These are phyloP conservation scores for Lasiosphaeris hirsuta DNA, from an alignment of 495 filamentous ascomycete species.

Conservation along the genomic window DNA sequence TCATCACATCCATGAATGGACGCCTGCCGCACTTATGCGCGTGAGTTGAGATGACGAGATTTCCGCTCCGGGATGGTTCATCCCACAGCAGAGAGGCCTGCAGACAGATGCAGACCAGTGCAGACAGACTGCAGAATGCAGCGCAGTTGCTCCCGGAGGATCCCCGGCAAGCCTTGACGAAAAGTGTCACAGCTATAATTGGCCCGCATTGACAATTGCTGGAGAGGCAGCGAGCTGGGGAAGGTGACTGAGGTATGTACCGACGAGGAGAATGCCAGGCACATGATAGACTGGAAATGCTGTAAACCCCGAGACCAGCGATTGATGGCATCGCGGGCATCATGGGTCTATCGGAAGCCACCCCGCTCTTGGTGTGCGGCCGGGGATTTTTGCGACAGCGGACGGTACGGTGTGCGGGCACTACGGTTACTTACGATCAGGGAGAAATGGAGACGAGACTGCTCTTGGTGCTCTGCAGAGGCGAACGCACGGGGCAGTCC, in stretches of 20 bases:
- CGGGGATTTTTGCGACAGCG: no score
- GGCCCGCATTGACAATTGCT: no score
- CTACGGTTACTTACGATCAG: no score
- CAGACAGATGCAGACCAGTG: not conserved
- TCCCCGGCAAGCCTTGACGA: not conserved
- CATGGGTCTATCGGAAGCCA: no score
- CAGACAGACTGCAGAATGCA: not conserved
- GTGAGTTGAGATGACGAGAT: conserved; percentile 13
- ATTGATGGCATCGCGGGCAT: no score
- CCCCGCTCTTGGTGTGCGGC: no score
- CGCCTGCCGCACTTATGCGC: conserved; percentile 10
- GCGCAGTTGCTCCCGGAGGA: not conserved
- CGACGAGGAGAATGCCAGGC: no score
- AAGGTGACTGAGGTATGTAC: no score
- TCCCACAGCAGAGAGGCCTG: not conserved
- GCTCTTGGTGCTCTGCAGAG: conserved; percentile 8
- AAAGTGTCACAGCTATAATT: not conserved
- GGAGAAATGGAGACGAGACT: conserved; percentile 24
- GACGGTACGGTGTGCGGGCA: no score
- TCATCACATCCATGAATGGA: conserved; percentile 5
- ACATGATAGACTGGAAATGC: no score
- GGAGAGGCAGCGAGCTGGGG: no score
- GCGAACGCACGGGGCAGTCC: conserved; percentile 5
- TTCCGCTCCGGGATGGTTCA: not conserved
- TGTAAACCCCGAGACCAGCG: no score